Percentiles rank a stretch among this genome's conserved stretches.
phyloP scores from a whole-genome alignment of 768 basidiomycete genomes.

The Serendipita indica region DNA sequence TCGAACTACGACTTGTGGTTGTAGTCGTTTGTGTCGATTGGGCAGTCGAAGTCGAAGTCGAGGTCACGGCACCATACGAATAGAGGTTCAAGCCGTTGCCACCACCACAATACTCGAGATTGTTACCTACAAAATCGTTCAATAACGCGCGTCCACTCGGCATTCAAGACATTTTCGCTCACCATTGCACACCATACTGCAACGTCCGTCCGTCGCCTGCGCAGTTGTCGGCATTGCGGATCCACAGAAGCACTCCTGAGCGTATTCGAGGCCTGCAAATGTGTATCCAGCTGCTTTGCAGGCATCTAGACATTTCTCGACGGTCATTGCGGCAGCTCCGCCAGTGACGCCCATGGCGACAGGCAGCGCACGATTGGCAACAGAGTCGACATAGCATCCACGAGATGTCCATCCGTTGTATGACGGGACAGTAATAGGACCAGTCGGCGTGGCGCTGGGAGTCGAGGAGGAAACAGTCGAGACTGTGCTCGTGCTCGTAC shows the following conservation, averaged over 20 bases:
- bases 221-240: neutral
- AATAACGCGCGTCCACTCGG: neutral
- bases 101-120: neutral
- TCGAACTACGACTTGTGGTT: neutral
- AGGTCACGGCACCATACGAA: neutral
- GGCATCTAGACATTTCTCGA: conserved; percentile 42
- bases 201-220: neutral
- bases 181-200: conserved; percentile 4
- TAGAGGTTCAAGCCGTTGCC: neutral
- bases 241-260: conserved; percentile 11
- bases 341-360: conserved; percentile 15
- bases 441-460: neutral
- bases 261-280: conserved; percentile 55
- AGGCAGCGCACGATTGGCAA: conserved; percentile 23
- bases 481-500: neutral
- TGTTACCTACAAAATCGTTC: neutral
- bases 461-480: neutral
- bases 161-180: neutral
- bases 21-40: neutral
- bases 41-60: neutral
- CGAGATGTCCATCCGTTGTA: neutral
- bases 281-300: conserved; percentile 60
- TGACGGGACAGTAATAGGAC: neutral
- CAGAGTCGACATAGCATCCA: conserved; percentile 18
- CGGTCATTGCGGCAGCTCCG: conserved; percentile 32